Conservation (phyloP, 2,329 filamentous ascomycete genomes). For the Aspergillus uvarum region DNA sequence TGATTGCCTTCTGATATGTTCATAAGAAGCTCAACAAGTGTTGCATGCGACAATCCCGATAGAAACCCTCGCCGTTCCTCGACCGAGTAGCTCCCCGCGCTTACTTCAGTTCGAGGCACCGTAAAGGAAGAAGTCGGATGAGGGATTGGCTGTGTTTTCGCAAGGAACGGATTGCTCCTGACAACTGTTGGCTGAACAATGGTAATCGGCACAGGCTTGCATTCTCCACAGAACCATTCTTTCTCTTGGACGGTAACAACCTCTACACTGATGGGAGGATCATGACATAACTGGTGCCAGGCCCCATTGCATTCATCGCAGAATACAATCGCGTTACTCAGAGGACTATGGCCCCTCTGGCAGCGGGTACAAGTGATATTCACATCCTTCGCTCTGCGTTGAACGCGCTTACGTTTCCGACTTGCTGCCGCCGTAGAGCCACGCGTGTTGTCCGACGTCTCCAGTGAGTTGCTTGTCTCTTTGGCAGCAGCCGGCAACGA, state of each 20-base stretch:
- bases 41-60: conserved; percentile 57
- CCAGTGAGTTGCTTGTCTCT: conserved; percentile 16
- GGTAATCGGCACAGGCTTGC: conserved; percentile 51
- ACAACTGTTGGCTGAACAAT: conserved; percentile 43
- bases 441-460: conserved; percentile 8
- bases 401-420: conserved; percentile 58
- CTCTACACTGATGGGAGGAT: conserved; percentile 69
- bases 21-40: conserved; percentile 65
- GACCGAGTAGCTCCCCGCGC: conserved; percentile 28
- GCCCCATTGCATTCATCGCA: conserved; percentile 77
- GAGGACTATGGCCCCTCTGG: conserved; percentile 67
- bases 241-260: conserved; percentile 65
- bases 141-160: conserved; percentile 5
- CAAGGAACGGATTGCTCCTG: conserved; percentile 27
- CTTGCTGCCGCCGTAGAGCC: conserved; percentile 25
- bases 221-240: conserved; percentile 70
- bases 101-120: conserved; percentile 25
- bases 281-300: conserved; percentile 81
- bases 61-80: conserved; percentile 64
- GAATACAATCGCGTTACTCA: conserved; percentile 79
- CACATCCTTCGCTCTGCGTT: conserved; percentile 45
- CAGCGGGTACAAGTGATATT: conserved; percentile 67
- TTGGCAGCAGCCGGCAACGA: conserved; percentile 26
- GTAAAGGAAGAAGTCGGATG: conserved; percentile 16
- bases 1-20: conserved; percentile 62